Percentiles rank a stretch among this genome's conserved stretches.
Evolutionary conservation across 2,329 filamentous ascomycete genomes (phyloP).

Genomic region (Pseudogymnoascus sp.): DNA sequence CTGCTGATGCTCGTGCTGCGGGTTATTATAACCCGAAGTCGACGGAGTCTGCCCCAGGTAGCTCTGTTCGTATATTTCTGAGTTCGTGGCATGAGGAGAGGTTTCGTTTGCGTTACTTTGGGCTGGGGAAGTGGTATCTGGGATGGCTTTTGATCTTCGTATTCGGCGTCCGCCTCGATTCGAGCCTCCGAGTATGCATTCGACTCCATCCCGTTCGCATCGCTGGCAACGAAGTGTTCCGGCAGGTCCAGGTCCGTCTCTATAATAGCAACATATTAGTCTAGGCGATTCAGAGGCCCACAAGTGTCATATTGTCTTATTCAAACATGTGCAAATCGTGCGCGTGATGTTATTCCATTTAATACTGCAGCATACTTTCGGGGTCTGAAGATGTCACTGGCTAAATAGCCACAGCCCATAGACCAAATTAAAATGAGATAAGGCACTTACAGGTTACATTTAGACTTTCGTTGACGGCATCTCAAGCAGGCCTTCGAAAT

Average conservation of each 20-base stretch:
- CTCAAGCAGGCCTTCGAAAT: constrained; percentile 20
- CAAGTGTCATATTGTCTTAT: constrained; percentile 29
- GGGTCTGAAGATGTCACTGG: not conserved
- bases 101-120: not conserved
- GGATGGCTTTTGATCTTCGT: constrained; percentile 13
- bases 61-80: not conserved
- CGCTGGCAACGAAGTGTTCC: constrained; percentile 31
- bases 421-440: not conserved
- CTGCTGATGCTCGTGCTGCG: not conserved
- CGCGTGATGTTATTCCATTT: not conserved
- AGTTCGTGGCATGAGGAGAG: not conserved
- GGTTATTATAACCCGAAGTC: not conserved
- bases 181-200: constrained; percentile 35
- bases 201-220: constrained; percentile 31
- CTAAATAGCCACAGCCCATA: not conserved
- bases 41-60: not conserved
- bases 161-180: constrained; percentile 32
- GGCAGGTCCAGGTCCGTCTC: constrained; percentile 21
- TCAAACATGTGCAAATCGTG: constrained; percentile 14
- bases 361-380: not conserved
- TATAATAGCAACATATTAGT: constrained; percentile 23
- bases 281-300: constrained; percentile 21
- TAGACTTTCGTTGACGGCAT: constrained; percentile 21
- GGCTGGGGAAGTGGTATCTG: not conserved
- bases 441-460: constrained; percentile 20